Evolutionary conservation across 768 basidiomycete species (phyloP).

Genomic region (Panellus pusillus): DNA sequence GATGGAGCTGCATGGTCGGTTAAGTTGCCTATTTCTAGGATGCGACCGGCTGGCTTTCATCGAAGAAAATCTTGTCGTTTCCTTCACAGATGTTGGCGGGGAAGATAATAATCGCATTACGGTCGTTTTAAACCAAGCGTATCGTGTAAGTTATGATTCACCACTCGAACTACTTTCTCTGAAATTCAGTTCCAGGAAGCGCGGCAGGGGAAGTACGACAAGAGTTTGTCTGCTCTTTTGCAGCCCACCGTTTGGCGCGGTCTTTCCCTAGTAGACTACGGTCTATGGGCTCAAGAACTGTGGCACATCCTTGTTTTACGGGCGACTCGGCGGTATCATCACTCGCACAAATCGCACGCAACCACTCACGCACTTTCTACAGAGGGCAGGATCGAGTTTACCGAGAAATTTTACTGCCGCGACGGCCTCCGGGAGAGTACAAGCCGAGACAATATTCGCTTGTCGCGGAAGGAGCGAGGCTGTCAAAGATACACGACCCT

Average conservation of each 20-base stretch:
- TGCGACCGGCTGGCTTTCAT: slow-evolving; percentile 62
- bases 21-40: slow-evolving; percentile 41
- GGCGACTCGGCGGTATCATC: slow-evolving; percentile 64
- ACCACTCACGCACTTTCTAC: background rate
- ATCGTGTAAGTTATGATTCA: slow-evolving; percentile 47
- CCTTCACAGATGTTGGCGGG: slow-evolving; percentile 59
- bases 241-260: slow-evolving; percentile 72
- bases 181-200: slow-evolving; percentile 46
- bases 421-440: slow-evolving; percentile 56
- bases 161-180: background rate
- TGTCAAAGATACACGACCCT: slow-evolving; percentile 42
- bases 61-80: slow-evolving; percentile 69
- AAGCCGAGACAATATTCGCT: slow-evolving; percentile 59
- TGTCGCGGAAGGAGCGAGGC: slow-evolving; percentile 38
- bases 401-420: slow-evolving; percentile 62
- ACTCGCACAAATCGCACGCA: background rate
- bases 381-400: slow-evolving; percentile 69
- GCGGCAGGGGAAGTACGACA: slow-evolving; percentile 65
- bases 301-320: slow-evolving; percentile 77
- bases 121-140: slow-evolving; percentile 63
- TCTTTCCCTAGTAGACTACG: slow-evolving; percentile 62
- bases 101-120: slow-evolving; percentile 64
- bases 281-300: slow-evolving; percentile 71
- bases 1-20: background rate
- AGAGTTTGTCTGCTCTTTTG: slow-evolving; percentile 61